A percentile compares a stretch with the other conserved stretches of the same genome.
Conservation (phyloP, 1,284 basidiomycete species). For the Cryptococcus sp. region DNA sequence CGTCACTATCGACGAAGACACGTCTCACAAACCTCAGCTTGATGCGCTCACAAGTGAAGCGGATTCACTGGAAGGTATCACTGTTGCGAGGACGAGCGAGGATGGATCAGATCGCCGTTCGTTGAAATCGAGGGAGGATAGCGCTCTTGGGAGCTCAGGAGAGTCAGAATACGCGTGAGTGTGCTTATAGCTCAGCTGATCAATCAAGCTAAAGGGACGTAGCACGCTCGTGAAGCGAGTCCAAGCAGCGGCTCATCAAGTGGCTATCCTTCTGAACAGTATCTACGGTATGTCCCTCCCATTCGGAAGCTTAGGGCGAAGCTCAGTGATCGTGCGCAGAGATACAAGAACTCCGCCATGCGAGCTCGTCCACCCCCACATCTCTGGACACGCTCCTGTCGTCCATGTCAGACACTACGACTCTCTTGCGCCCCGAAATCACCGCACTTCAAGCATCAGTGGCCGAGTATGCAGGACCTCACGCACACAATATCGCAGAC, state of each 20-base stretch:
- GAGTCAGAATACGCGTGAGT: too few species aligned
- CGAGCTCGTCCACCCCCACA: slow-evolving; percentile 54
- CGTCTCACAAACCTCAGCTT: neutral
- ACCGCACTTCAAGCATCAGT: slow-evolving; percentile 4
- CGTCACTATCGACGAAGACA: slow-evolving; percentile 7
- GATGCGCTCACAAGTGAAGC: slow-evolving; percentile 7
- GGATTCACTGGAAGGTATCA: neutral
- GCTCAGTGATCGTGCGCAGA: slow-evolving; percentile 10
- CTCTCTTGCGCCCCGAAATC: slow-evolving; percentile 14
- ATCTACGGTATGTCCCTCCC: slow-evolving; percentile 31
- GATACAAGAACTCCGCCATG: slow-evolving; percentile 44
- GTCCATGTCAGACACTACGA: slow-evolving; percentile 18
- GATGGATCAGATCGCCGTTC: neutral
- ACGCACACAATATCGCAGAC: slow-evolving; percentile 6
- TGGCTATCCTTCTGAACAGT: slow-evolving; percentile 30
- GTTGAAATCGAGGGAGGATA: too few species aligned
- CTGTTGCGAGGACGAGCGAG: neutral
- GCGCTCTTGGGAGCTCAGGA: neutral
- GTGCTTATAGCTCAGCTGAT: too few species aligned
- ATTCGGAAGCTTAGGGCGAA: too few species aligned
- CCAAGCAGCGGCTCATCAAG: slow-evolving; percentile 22
- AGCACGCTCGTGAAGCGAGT: slow-evolving; percentile 14
- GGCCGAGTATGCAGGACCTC: neutral
- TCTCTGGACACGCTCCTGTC: slow-evolving; percentile 37
- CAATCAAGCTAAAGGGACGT: neutral